Percentiles rank a stretch among this genome's conserved stretches.
These are phyloP conservation scores for Gynochthodes officinalis DNA, from an alignment of 257 asterid genomes.

Conservation along the genomic window DNA sequence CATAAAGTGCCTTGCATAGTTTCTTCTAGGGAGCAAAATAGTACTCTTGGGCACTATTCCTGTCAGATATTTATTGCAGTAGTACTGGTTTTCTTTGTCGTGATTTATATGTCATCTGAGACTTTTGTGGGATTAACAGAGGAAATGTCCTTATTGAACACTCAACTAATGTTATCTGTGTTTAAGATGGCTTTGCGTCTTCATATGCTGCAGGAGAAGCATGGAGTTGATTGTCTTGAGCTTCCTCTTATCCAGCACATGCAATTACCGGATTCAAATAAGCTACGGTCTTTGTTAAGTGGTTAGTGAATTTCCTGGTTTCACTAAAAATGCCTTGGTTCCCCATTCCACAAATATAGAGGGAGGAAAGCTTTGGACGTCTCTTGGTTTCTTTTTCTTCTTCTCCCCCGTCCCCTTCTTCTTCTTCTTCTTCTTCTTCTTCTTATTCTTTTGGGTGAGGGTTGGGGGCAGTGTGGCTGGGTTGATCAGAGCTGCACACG, in stretches of 20 bases:
- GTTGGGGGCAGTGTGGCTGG: not conserved
- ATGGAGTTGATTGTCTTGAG: constrained; percentile 64
- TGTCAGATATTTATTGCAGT: not conserved
- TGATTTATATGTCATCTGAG: not conserved
- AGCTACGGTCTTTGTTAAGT: constrained; percentile 51
- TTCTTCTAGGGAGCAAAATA: not conserved
- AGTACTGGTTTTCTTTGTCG: too few species aligned
- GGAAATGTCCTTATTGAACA: not conserved
- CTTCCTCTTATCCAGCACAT: constrained; percentile 78
- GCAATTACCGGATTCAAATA: constrained; percentile 52
- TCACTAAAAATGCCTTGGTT: not conserved
- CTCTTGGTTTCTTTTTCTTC: too few species aligned
- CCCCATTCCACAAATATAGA: not conserved
- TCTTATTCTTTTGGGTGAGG: too few species aligned
- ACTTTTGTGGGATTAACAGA: not conserved
- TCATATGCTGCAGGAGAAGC: constrained; percentile 41
- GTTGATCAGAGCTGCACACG: not conserved
- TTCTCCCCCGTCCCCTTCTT: too few species aligned
- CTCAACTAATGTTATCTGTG: not conserved
- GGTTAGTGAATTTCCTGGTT: constrained; percentile 33
- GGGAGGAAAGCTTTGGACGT: not conserved
- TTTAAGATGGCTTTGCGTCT: not conserved
- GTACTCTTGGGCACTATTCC: not conserved
- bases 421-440: too few species aligned
- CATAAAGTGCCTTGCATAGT: not conserved